Conservation (phyloP, 805 yeast species). For the Wickerhamiella kazuoi region DNA sequence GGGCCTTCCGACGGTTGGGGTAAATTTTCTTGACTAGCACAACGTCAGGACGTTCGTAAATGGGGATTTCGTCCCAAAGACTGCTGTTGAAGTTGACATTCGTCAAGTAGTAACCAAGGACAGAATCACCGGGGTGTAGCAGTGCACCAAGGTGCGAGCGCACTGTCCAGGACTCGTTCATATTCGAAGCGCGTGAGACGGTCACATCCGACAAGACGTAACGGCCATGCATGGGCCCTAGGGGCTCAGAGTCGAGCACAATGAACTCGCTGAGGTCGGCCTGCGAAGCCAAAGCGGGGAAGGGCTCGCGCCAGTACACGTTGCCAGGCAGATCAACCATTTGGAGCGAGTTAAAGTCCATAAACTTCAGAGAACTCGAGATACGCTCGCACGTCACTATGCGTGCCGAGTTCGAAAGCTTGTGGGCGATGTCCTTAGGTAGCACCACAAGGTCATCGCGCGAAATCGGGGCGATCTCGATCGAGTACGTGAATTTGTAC, state of each 20-base stretch:
- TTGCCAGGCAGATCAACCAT: slow-evolving; percentile 53
- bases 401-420: slow-evolving; percentile 62
- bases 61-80: slow-evolving; percentile 48
- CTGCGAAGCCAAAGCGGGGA: slow-evolving; percentile 48
- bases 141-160: slow-evolving; percentile 82
- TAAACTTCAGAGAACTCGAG: slow-evolving; percentile 60
- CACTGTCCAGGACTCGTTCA: slow-evolving; percentile 59
- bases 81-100: slow-evolving; percentile 74
- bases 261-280: slow-evolving; percentile 60
- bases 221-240: slow-evolving; percentile 63
- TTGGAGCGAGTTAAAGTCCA: slow-evolving; percentile 66
- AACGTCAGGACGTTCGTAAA: slow-evolving; percentile 17
- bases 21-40: slow-evolving; percentile 36
- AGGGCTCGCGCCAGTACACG: slow-evolving; percentile 67
- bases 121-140: slow-evolving; percentile 86
- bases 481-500: slow-evolving; percentile 80
- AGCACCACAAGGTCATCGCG: slow-evolving; percentile 88
- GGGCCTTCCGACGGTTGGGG: slow-evolving; percentile 54
- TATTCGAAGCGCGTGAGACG: slow-evolving; percentile 62
- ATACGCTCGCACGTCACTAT: slow-evolving; percentile 70
- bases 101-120: slow-evolving; percentile 64
- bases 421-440: slow-evolving; percentile 65
- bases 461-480: slow-evolving; percentile 91
- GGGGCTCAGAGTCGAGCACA: slow-evolving; percentile 79
- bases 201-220: slow-evolving; percentile 71